Evolutionary conservation across 164 flowering plant species (phyloP).

Genomic region (Cinnamomum micranthum): DNA sequence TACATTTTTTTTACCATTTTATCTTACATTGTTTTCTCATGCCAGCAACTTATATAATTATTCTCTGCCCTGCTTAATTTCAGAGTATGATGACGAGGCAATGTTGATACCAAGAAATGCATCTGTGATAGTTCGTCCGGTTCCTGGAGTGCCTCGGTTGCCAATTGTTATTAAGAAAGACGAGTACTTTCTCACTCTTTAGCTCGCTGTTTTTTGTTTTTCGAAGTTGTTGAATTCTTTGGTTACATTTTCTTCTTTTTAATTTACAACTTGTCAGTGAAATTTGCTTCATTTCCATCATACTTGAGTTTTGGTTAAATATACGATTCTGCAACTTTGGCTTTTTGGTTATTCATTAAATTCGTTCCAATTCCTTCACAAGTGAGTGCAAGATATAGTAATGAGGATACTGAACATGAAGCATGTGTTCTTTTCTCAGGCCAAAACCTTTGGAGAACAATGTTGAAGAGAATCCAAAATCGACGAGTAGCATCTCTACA

Average conservation of each 20-base stretch:
- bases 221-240: not conserved
- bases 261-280: not conserved
- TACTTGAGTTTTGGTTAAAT: not conserved
- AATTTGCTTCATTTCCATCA: not conserved
- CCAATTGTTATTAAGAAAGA: constrained; percentile 71
- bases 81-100: constrained; percentile 93
- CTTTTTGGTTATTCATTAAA: not conserved
- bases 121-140: constrained; percentile 80
- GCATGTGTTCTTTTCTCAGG: constrained; percentile 40
- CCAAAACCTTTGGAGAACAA: constrained; percentile 34
- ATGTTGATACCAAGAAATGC: constrained; percentile 90
- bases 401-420: not conserved
- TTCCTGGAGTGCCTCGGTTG: constrained; percentile 91
- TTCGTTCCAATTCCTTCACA: not conserved
- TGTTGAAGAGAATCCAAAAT: constrained; percentile 40
- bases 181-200: constrained; percentile 51
- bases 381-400: not conserved
- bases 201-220: not conserved
- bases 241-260: not conserved
- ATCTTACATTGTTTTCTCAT: not conserved
- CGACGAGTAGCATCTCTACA: constrained; percentile 22
- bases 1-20: not conserved
- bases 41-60: constrained; percentile 31
- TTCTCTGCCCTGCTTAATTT: constrained; percentile 50
- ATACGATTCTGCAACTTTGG: not conserved